phyloP scores from a whole-genome alignment of 2,329 filamentous ascomycete genomes.

The Leptographium radiaticola region DNA sequence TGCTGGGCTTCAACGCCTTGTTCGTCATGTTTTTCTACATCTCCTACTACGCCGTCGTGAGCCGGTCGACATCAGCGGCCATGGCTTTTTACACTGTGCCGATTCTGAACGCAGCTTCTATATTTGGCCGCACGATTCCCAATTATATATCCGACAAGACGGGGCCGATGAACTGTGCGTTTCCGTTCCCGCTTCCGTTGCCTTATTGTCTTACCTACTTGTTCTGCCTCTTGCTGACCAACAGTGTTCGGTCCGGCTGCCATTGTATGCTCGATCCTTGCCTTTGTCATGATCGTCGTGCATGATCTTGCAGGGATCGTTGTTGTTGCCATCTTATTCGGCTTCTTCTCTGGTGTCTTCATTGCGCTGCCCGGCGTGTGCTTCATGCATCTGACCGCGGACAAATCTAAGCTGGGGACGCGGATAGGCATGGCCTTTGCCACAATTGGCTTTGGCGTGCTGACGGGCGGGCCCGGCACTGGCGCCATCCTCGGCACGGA shows the following conservation, averaged over 20 bases:
- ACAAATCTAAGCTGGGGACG: neutral
- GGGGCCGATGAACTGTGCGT: slow-evolving; percentile 29
- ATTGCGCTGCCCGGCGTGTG: neutral
- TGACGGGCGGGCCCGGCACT: neutral
- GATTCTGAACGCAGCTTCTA: slow-evolving; percentile 44
- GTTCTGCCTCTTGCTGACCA: neutral
- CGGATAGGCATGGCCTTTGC: neutral
- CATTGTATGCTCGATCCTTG: neutral
- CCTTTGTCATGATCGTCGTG: neutral
- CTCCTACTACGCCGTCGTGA: slow-evolving; percentile 35
- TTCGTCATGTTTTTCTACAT: slow-evolving; percentile 34
- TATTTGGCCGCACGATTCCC: slow-evolving; percentile 37
- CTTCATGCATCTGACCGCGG: neutral
- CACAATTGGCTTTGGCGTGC: neutral
- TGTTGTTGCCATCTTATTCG: neutral
- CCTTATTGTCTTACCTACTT: neutral
- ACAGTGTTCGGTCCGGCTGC: neutral
- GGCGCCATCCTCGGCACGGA: neutral
- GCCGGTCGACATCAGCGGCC: slow-evolving; percentile 27
- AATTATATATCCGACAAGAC: slow-evolving; percentile 35
- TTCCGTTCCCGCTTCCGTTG: neutral
- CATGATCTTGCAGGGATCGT: neutral
- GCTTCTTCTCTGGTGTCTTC: neutral
- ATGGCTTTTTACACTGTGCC: slow-evolving; percentile 48
- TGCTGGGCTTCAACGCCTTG: slow-evolving; percentile 4